Evolutionary conservation across 176 grass and related monocot species (phyloP).

Genomic region (Bromus sterilis): DNA sequence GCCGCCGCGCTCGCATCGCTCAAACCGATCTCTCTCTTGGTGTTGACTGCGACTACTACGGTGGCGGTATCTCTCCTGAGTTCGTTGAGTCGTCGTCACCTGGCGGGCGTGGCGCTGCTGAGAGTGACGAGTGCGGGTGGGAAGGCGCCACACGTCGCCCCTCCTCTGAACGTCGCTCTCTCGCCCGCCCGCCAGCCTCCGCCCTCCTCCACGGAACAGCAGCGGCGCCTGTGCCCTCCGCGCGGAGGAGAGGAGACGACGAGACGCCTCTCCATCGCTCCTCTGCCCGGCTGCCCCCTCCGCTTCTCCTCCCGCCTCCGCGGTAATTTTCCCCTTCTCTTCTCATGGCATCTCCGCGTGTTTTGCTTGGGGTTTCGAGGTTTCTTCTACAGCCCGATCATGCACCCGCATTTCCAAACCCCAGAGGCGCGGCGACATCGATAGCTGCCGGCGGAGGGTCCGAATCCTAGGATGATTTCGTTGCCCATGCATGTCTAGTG

Average conservation of each 20-base stretch:
- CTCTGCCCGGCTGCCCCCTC: not conserved
- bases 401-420: not conserved
- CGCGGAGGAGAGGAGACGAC: not conserved
- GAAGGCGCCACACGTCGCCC: conserved; percentile 24
- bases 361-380: not conserved
- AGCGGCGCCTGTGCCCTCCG: conserved; percentile 4
- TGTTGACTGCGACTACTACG: no score
- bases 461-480: not conserved
- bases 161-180: conserved; percentile 18
- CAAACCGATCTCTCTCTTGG: no score
- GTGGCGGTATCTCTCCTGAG: no score
- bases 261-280: not conserved
- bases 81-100: not conserved
- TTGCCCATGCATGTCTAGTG: not conserved
- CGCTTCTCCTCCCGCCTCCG: not conserved
- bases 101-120: not conserved
- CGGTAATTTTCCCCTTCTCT: not conserved
- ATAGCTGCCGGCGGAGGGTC: not conserved
- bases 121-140: not conserved
- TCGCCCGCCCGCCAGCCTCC: not conserved
- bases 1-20: not conserved
- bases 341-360: not conserved
- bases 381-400: not conserved
- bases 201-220: not conserved
- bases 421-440: no score